phyloP scores from a whole-genome alignment of 1,284 basidiomycete genomes.

The Papiliotrema flavescens region DNA sequence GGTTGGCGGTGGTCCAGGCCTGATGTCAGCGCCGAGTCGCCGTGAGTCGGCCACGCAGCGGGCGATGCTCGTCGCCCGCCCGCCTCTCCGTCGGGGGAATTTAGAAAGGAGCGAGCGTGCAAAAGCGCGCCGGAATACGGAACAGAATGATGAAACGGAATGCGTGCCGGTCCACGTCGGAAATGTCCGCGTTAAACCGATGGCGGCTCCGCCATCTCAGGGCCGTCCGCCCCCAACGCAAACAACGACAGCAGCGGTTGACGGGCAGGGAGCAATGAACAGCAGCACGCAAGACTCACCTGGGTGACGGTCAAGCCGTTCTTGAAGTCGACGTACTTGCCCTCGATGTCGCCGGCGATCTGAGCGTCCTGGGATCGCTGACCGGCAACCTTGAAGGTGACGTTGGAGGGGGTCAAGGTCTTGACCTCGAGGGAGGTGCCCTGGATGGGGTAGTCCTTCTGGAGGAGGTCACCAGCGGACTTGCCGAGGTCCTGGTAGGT shows the following conservation, averaged over 20 bases:
- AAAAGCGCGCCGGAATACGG: no score
- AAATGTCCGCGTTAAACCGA: neutral
- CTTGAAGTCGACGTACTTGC: conserved; percentile 81
- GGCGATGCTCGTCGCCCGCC: no score
- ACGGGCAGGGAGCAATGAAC: no score
- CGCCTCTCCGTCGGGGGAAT: no score
- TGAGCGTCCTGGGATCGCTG: conserved; percentile 62
- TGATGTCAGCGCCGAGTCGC: conserved; percentile 16
- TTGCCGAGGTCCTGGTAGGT: conserved; percentile 80
- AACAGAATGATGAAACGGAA: no score
- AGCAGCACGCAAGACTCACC: conserved; percentile 32
- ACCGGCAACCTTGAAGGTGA: conserved; percentile 83
- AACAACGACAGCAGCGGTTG: no score
- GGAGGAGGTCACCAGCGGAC: conserved; percentile 90
- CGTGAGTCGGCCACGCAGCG: neutral
- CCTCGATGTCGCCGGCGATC: conserved; percentile 85
- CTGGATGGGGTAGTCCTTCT: conserved; percentile 86
- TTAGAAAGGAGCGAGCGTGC: no score
- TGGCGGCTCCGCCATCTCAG: neutral
- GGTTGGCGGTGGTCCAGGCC: conserved; percentile 90
- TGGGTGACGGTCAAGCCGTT: conserved; percentile 88
- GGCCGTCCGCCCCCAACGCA: neutral
- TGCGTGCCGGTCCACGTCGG: neutral
- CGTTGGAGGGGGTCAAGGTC: conserved; percentile 87
- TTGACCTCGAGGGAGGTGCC: conserved; percentile 83